Conservation (phyloP, 1,139 yeast genomes). For the Saccharomyces uvarum region DNA sequence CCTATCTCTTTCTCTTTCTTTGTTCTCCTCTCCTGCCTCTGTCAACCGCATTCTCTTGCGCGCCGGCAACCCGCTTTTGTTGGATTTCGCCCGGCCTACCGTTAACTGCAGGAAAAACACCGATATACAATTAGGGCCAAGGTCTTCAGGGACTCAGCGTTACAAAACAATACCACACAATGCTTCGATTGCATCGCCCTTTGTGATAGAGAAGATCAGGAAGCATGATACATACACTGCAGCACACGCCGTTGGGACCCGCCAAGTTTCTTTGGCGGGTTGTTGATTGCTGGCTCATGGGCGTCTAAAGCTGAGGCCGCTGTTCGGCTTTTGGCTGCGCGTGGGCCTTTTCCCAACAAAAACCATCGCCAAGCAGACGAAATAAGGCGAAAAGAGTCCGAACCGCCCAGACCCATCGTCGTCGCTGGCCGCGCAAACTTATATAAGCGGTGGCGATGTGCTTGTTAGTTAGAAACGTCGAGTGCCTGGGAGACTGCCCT, state of each 20-base stretch:
- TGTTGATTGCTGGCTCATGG: neutral
- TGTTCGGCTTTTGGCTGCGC: neutral
- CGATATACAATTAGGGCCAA: neutral
- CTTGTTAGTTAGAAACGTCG: neutral
- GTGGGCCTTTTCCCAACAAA: neutral
- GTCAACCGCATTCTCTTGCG: neutral
- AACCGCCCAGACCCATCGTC: neutral
- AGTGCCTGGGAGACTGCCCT: neutral
- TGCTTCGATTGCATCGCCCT: neutral
- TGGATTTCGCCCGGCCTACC: neutral
- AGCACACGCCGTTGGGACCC: neutral
- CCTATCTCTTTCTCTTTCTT: neutral
- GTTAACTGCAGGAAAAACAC: neutral
- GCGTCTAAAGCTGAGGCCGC: neutral
- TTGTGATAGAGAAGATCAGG: neutral
- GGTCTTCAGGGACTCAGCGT: neutral
- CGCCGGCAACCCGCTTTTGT: neutral
- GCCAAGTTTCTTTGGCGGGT: neutral
- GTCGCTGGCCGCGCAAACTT: neutral
- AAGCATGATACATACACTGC: neutral
- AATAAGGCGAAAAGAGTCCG: neutral
- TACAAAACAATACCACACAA: neutral
- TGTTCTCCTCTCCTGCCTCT: neutral
- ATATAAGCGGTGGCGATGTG: neutral
- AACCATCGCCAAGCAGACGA: neutral